Percentiles rank a stretch among this genome's conserved stretches.
Evolutionary conservation across 768 basidiomycete species (phyloP).

Genomic region (Amanita exitialis): DNA sequence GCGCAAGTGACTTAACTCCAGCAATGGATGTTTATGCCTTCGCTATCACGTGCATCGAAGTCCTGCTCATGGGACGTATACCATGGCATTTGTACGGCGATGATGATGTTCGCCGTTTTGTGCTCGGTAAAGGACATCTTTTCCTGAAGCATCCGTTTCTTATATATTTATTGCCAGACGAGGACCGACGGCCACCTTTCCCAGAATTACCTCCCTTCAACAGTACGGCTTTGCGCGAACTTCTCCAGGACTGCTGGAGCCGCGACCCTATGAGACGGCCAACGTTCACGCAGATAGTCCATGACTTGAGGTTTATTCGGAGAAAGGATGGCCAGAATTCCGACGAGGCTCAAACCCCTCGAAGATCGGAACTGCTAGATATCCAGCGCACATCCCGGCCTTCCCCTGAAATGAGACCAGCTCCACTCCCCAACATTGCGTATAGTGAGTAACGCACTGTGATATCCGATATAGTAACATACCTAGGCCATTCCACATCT

Average conservation of each 20-base stretch:
- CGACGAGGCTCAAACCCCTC: slow-evolving; percentile 8
- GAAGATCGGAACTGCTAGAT: not conserved
- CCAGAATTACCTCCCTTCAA: slow-evolving; percentile 32
- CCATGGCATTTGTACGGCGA: slow-evolving; percentile 50
- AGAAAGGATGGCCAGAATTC: slow-evolving; percentile 24
- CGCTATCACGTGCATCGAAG: slow-evolving; percentile 59
- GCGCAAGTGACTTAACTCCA: slow-evolving; percentile 33
- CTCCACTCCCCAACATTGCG: slow-evolving; percentile 11
- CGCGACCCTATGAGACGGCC: slow-evolving; percentile 41
- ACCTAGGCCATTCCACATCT: not conserved
- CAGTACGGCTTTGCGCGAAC: slow-evolving; percentile 26
- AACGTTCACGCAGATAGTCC: slow-evolving; percentile 39
- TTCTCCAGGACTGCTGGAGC: slow-evolving; percentile 51
- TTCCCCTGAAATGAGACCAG: slow-evolving; percentile 24
- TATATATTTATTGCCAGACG: slow-evolving; percentile 20
- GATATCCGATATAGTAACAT: not conserved
- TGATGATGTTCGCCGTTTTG: slow-evolving; percentile 37
- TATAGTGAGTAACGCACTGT: not conserved
- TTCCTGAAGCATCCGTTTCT: slow-evolving; percentile 6
- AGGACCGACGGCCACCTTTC: slow-evolving; percentile 40
- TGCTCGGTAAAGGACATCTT: slow-evolving; percentile 27
- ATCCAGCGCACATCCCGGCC: slow-evolving; percentile 15
- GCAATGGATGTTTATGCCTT: slow-evolving; percentile 65
- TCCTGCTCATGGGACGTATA: slow-evolving; percentile 51
- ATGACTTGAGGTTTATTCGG: slow-evolving; percentile 36